Evolutionary conservation across 2,329 filamentous ascomycete species (phyloP).

Genomic region (Sphaerulina populicola): DNA sequence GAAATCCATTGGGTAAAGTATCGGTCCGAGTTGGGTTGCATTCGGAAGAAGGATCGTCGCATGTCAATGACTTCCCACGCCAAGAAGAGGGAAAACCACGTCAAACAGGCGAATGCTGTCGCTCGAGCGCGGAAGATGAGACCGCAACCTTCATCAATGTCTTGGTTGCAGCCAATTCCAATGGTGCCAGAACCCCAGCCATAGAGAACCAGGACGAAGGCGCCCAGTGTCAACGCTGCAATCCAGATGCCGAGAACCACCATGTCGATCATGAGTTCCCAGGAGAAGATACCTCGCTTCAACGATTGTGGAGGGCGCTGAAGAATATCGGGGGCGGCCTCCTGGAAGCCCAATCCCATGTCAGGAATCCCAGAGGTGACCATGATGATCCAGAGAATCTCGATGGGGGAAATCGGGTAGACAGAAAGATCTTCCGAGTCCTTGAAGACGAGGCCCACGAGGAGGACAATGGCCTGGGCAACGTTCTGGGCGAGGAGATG

Average conservation of each 20-base stretch:
- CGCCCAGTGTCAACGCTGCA: constrained; percentile 54
- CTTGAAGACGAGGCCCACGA: constrained; percentile 75
- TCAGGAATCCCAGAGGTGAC: constrained; percentile 76
- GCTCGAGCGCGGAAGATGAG: constrained; percentile 63
- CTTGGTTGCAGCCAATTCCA: constrained; percentile 53
- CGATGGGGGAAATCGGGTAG: constrained; percentile 74
- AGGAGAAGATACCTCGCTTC: constrained; percentile 62
- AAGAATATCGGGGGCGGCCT: constrained; percentile 68
- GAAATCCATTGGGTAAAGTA: constrained; percentile 59
- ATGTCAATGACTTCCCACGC: constrained; percentile 72
- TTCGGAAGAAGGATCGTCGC: constrained; percentile 65
- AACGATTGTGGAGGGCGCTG: constrained; percentile 66
- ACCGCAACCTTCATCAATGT: constrained; percentile 48
- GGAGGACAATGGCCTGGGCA: constrained; percentile 73
- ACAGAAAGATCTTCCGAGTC: constrained; percentile 64
- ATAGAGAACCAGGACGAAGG: constrained; percentile 58
- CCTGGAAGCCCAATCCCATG: constrained; percentile 77
- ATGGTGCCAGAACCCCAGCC: constrained; percentile 47
- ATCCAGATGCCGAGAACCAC: constrained; percentile 71
- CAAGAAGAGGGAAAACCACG: constrained; percentile 67
- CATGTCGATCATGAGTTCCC: constrained; percentile 71
- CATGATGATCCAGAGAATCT: constrained; percentile 91
- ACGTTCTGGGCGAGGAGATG: constrained; percentile 93
- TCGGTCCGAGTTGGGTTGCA: constrained; percentile 55
- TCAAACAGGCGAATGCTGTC: constrained; percentile 65